Evolutionary conservation across 2,329 filamentous ascomycete species (phyloP).

Genomic region (Scopulariopsis brevicaulis): DNA sequence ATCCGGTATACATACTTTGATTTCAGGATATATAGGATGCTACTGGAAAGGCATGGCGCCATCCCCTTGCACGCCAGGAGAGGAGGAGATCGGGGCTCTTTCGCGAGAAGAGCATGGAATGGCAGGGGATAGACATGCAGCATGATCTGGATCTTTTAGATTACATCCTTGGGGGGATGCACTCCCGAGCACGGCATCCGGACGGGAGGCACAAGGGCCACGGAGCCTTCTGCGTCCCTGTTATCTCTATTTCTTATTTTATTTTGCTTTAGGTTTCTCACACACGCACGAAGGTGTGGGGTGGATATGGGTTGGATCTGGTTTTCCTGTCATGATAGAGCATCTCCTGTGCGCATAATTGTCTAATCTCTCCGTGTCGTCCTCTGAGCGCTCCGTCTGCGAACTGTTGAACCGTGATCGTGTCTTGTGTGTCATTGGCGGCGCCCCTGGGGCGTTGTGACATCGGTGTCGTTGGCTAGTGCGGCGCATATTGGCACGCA

Average conservation of each 20-base stretch:
- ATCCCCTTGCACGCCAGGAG: background rate
- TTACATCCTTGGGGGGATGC: no score
- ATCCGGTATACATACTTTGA: background rate
- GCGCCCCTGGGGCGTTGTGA: no score
- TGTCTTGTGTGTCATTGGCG: background rate
- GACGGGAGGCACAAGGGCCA: no score
- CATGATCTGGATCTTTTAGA: no score
- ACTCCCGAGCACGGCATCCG: no score
- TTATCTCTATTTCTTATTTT: background rate
- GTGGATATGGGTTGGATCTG: background rate
- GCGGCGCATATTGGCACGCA: no score
- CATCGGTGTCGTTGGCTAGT: no score
- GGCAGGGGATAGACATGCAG: background rate
- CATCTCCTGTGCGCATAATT: constrained; percentile 16
- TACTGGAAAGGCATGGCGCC: background rate
- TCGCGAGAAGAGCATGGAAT: background rate
- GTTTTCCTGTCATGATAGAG: constrained; percentile 15
- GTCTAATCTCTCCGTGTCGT: constrained; percentile 11
- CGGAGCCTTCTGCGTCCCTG: no score
- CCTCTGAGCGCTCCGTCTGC: background rate
- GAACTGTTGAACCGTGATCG: background rate
- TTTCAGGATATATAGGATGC: background rate
- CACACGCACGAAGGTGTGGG: background rate
- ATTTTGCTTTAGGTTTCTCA: background rate
- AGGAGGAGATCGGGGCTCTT: background rate